Evolutionary conservation across 805 yeast genomes (phyloP).

Genomic region (Suhomyces emberorum): DNA sequence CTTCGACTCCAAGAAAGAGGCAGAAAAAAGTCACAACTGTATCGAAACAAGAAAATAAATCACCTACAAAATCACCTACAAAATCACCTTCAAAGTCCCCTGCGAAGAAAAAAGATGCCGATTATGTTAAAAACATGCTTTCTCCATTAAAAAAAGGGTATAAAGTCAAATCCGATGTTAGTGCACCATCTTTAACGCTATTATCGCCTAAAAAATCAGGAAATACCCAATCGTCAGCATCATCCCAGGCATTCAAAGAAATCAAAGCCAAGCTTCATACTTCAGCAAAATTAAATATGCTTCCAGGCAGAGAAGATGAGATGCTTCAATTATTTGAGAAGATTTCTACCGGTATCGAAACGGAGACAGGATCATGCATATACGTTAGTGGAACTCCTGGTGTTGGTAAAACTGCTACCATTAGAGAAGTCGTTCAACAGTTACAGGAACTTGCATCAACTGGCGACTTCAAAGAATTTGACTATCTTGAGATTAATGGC

Average conservation of each 20-base stretch:
- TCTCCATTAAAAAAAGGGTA: constrained; percentile 22
- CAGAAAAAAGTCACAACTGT: background rate
- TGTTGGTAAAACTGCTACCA: constrained; percentile 93
- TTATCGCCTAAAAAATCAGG: constrained; percentile 14
- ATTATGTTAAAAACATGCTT: background rate
- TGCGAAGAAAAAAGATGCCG: constrained; percentile 20
- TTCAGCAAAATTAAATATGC: constrained; percentile 43
- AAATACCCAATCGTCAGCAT: background rate
- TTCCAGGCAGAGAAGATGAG: constrained; percentile 88
- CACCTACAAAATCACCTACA: constrained; percentile 22
- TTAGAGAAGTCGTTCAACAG: constrained; percentile 78
- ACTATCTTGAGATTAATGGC: constrained; percentile 86
- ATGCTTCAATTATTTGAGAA: constrained; percentile 65
- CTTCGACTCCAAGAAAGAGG: constrained; percentile 6
- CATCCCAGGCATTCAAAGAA: constrained; percentile 35
- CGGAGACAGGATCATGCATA: constrained; percentile 75
- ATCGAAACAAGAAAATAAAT: constrained; percentile 16
- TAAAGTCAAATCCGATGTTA: constrained; percentile 20
- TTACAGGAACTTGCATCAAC: constrained; percentile 37
- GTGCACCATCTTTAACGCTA: constrained; percentile 18
- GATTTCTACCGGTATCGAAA: constrained; percentile 66
- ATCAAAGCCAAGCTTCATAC: constrained; percentile 42
- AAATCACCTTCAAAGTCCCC: constrained; percentile 7
- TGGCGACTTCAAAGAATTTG: constrained; percentile 45
- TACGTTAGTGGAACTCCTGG: constrained; percentile 98